Percentiles rank a stretch among this genome's conserved stretches.
Evolutionary conservation across 2,329 filamentous ascomycete species (phyloP).

Genomic region (Exophiala lecanii-corni): DNA sequence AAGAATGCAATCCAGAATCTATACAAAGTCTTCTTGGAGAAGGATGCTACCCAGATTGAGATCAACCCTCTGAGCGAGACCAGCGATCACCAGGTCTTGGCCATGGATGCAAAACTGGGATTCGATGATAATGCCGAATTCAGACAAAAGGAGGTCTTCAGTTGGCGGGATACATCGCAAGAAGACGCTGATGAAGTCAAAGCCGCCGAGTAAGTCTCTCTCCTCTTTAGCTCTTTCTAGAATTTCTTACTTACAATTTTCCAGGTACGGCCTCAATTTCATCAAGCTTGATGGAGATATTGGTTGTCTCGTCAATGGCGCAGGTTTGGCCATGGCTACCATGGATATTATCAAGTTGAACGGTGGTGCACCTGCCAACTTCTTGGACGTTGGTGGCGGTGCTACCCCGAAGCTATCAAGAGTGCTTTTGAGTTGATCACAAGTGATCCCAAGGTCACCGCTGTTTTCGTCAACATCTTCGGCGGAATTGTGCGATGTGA

Average conservation of each 20-base stretch:
- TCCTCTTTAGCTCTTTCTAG: not conserved
- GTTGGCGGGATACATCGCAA: constrained; percentile 88
- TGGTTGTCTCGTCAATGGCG: constrained; percentile 91
- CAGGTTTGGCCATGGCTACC: constrained; percentile 98
- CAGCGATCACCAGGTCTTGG: constrained; percentile 94
- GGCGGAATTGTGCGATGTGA: constrained; percentile 98
- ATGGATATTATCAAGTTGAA: constrained; percentile 99
- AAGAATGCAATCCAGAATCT: constrained; percentile 97
- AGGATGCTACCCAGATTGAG: constrained; percentile 98
- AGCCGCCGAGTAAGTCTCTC: constrained; percentile 67
- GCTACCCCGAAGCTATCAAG: constrained; percentile 93
- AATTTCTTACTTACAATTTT: constrained; percentile 6
- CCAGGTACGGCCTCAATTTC: constrained; percentile 78
- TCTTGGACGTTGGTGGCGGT: constrained; percentile 96
- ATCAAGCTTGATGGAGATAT: constrained; percentile 99
- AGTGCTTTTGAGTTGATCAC: constrained; percentile 98
- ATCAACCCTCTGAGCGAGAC: constrained; percentile 99
- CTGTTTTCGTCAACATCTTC: constrained; percentile 99
- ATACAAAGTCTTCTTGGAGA: constrained; percentile 98
- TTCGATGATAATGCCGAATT: constrained; percentile 99
- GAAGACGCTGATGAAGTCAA: constrained; percentile 98
- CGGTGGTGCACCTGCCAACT: constrained; percentile 92
- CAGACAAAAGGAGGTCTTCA: constrained; percentile 94
- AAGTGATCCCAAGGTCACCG: constrained; percentile 94
- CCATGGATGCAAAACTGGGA: constrained; percentile 98